Evolutionary conservation across 305 asterid species (phyloP).

Genomic region (Fraxinus baroniana): DNA sequence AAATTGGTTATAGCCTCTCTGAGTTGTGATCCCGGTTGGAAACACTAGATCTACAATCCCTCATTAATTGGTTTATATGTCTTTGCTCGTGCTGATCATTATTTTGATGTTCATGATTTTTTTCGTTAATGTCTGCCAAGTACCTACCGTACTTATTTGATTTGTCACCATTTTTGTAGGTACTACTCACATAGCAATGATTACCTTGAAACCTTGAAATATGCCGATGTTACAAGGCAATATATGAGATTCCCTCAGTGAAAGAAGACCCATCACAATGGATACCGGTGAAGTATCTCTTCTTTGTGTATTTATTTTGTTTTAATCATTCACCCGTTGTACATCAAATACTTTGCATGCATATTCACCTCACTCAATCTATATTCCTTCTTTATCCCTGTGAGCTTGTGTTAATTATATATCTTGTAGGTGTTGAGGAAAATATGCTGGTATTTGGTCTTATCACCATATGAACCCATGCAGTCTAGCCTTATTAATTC

Average conservation of each 20-base stretch:
- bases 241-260: constrained; percentile 85
- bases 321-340: neutral
- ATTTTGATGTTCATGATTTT: neutral
- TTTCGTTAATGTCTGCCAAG: neutral
- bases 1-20: neutral
- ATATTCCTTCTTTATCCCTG: neutral
- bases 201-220: constrained; percentile 96
- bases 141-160: constrained; percentile 4
- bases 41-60: neutral
- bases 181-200: constrained; percentile 76
- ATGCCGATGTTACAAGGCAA: constrained; percentile 92
- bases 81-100: neutral
- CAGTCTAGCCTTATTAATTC: constrained; percentile 57
- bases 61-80: neutral
- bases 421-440: constrained; percentile 45
- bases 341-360: neutral
- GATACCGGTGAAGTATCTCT: constrained; percentile 59
- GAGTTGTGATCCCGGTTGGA: neutral
- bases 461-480: constrained; percentile 55
- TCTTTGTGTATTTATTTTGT: neutral
- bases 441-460: constrained; percentile 56
- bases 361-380: neutral
- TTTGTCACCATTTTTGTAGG: constrained; percentile 40
- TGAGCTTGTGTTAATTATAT: neutral
- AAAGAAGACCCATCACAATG: constrained; percentile 80